Evolutionary conservation across 306 rosid genomes (phyloP), one percentile per base, ranked within the genome.

Genomic region (Vigna hirtella): DNA sequence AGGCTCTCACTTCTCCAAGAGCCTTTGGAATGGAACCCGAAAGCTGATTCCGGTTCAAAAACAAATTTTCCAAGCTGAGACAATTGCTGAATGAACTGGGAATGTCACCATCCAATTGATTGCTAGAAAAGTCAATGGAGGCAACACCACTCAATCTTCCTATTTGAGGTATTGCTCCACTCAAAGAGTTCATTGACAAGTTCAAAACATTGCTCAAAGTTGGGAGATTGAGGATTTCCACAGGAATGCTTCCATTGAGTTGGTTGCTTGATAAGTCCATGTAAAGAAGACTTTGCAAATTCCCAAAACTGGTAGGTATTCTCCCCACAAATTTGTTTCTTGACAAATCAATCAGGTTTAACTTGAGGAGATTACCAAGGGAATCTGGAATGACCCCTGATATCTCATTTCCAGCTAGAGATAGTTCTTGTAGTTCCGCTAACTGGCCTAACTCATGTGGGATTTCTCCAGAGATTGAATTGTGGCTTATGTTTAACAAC

Each of bases 211-310:
- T 81, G 78, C 89, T 84, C 77, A 93, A 79, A 80, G 86, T 83
- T 6, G 85, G 87, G 51, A 85, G 87, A 28, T 82, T 84, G 62
- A 91, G 83, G 48, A 84, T 66, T 82, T 87, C 92, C 77, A 30
- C 30, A 11, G 91, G 89, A 51, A 93, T 87, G 84, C 73, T 85
- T 71, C 93, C 97, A 36, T 77, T 84, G 80, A 93, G 89, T 71
- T 65, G 79, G 75, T 93, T 93, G 82, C 74, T 77, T 28, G 95
- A 91, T 22, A 92, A 80, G 70, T 90, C 96, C 90, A 92, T 66
- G 26, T 73, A 86, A 56, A 86, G 87, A 62, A 92, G 62, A 16
- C 30, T 80, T 56, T 84, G 81, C 61, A 87, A 87, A 64, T 85
- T 84, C 0, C 83, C 89, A 83, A 93, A 87, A 83, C 79, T 77